A percentile compares a stretch with the other conserved stretches of the same genome.
Conservation (phyloP, 2,329 filamentous ascomycete species). For the Paraphoma chrysanthemicola region DNA sequence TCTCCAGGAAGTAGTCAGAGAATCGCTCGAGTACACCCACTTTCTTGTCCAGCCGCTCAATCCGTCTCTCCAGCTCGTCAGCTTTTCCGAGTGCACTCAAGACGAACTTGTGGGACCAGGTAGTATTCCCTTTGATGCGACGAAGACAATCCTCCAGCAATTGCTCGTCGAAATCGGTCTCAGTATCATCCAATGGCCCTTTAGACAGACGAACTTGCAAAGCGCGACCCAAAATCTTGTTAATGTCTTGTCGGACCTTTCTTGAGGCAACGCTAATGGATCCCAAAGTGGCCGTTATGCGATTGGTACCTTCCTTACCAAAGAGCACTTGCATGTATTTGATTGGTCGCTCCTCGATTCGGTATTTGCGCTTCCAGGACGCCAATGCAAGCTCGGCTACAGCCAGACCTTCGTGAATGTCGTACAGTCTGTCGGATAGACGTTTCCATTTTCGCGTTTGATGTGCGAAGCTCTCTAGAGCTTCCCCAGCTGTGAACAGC, state of each 20-base stretch:
- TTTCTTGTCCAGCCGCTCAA: conserved; percentile 27
- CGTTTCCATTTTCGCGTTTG: conserved; percentile 25
- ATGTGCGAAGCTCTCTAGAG: conserved; percentile 23
- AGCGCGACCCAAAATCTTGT: conserved; percentile 24
- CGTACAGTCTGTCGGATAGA: conserved; percentile 30
- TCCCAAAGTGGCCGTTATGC: conserved; percentile 21
- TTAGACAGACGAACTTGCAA: conserved; percentile 13
- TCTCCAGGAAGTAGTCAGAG: conserved; percentile 30
- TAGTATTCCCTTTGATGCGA: conserved; percentile 20
- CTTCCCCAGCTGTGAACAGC: conserved; percentile 21
- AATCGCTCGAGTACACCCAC: conserved; percentile 29
- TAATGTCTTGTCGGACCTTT: conserved; percentile 20
- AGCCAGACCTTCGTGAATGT: conserved; percentile 27
- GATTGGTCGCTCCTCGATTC: conserved; percentile 24
- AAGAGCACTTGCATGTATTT: conserved; percentile 32
- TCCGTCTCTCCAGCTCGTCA: conserved; percentile 22
- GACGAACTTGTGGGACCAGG: conserved; percentile 29
- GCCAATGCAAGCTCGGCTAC: conserved; percentile 25
- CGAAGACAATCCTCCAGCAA: conserved; percentile 27
- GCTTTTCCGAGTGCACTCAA: conserved; percentile 23
- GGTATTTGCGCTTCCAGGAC: conserved; percentile 33
- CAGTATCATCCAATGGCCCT: conserved; percentile 1
- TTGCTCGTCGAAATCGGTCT: conserved; percentile 9
- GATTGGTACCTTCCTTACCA: conserved; percentile 25
- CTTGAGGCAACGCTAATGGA: conserved; percentile 16